Conservation (phyloP, 225 moss, liverwort and hornwort species). For the Asterella californica region DNA sequence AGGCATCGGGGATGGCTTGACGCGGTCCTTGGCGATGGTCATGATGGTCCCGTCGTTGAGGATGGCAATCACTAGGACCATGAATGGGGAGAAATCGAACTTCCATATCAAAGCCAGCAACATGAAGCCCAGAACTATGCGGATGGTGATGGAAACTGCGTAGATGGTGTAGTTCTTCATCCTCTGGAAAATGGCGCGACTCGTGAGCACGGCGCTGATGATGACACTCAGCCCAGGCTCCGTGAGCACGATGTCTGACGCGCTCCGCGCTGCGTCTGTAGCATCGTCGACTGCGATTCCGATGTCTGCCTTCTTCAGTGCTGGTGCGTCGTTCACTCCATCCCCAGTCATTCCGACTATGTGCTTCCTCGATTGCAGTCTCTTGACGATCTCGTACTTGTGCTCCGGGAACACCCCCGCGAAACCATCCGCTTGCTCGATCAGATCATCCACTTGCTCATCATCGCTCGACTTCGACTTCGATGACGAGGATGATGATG, state of each 20-base stretch:
- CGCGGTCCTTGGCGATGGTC: constrained; percentile 41
- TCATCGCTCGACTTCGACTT: too few species aligned
- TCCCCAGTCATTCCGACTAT: constrained; percentile 28
- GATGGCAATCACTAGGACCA: constrained; percentile 30
- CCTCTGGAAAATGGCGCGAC: constrained; percentile 28
- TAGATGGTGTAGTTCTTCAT: constrained; percentile 38
- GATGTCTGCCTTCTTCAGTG: constrained; percentile 34
- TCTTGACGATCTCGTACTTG: constrained; percentile 31
- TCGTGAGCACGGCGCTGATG: constrained; percentile 25
- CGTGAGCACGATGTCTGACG: constrained; percentile 27
- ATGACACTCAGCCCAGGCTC: constrained; percentile 32
- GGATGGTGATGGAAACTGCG: constrained; percentile 27
- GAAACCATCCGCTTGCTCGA: constrained; percentile 28
- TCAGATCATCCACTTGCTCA: constrained; percentile 22
- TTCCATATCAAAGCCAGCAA: constrained; percentile 22
- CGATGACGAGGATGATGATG: background rate
- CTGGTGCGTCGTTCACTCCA: constrained; percentile 31
- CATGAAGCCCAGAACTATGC: constrained; percentile 24
- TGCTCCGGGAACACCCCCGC: constrained; percentile 33
- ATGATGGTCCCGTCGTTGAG: constrained; percentile 37
- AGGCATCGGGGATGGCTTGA: constrained; percentile 28
- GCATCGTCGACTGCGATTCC: constrained; percentile 31
- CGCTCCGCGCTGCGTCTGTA: constrained; percentile 29
- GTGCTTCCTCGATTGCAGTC: constrained; percentile 18
- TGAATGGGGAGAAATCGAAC: constrained; percentile 29